Evolutionary conservation across 1,284 basidiomycete genomes (phyloP), one percentile per base, ranked within the genome.

Genomic region (Cryptococcus sp.): DNA sequence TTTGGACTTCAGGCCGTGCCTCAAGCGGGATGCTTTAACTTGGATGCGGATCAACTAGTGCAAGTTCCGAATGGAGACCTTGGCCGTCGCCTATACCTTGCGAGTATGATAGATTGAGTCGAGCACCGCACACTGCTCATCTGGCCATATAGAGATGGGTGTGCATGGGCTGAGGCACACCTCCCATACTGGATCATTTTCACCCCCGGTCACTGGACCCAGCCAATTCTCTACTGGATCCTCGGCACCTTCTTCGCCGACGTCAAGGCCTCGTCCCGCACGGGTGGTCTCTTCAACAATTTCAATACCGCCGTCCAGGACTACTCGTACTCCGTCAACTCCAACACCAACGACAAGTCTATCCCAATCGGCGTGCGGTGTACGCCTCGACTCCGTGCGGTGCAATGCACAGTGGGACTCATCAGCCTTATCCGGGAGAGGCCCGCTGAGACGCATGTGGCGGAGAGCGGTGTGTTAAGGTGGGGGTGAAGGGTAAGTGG

Each of bases 201-300:
- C 47, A 57, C 55, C 24, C 63, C 63, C 18, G 61, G 61, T 3
- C 65, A 65, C 52, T 63, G 59, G 59, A 55, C 50, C 24, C 66
- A 66, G 56, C 48, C 63, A 4, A 56, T 35, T 21, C 51, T 66
- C 37, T 68, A 68, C 58, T 66, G 63, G 63, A 47, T 66, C 50
- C 56, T 68, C 40, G 65, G 65, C 39, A 60, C 59, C n/a, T 69
- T 67, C 46, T 62, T 62, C 7, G 57, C 62, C 51, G 62, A 67
- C 52, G 55, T 60, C 57, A 61, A 61, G 36, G 50, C 60, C 9
- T 46, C 55, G 16, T 60, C 65, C 4, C 52, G 64, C 23, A 65
- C 62, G 8, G 68, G 66, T 37, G 66, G 66, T 50, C 53, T 68
- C 11, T 70, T 70, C 54, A 46, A 66, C 33, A 44, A 56, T 4